A percentile compares a stretch with the other conserved stretches of the same genome.
These are phyloP conservation scores for Butyriboletus loyo DNA, from an alignment of 768 basidiomycete species.

Conservation along the genomic window DNA sequence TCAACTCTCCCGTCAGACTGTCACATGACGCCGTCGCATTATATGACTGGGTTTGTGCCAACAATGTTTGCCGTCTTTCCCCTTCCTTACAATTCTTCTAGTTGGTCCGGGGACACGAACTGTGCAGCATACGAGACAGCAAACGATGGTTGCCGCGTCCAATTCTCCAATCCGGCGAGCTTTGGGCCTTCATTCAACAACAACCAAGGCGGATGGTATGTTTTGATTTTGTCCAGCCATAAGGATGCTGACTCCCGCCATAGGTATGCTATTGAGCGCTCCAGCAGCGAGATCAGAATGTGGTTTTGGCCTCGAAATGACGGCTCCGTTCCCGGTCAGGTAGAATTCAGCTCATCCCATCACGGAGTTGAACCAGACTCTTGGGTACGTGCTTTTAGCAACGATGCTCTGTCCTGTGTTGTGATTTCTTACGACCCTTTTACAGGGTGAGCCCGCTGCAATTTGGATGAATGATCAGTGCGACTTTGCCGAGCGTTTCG, in stretches of 20 bases:
- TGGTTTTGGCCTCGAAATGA: slow-evolving; percentile 44
- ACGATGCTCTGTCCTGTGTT: background rate
- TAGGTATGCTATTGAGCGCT: slow-evolving; percentile 44
- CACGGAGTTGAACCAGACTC: slow-evolving; percentile 19
- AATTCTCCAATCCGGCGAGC: slow-evolving; percentile 11
- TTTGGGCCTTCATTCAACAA: slow-evolving; percentile 28
- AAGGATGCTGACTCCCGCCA: background rate
- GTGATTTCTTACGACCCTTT: background rate
- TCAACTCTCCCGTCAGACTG: slow-evolving; percentile 16
- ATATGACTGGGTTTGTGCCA: slow-evolving; percentile 20
- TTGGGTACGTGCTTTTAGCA: slow-evolving; percentile 29
- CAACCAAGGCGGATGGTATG: slow-evolving; percentile 39
- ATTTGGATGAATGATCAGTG: slow-evolving; percentile 35
- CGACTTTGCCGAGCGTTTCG: slow-evolving; percentile 36
- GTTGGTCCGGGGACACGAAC: slow-evolving; percentile 9
- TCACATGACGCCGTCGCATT: slow-evolving; percentile 13
- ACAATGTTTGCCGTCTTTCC: background rate
- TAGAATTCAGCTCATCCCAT: slow-evolving; percentile 14
- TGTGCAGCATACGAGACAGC: slow-evolving; percentile 22
- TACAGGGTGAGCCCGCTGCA: slow-evolving; percentile 33
- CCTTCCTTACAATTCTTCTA: slow-evolving; percentile 5
- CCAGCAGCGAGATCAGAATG: slow-evolving; percentile 33
- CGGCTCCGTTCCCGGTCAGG: slow-evolving; percentile 22
- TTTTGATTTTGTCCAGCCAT: background rate
- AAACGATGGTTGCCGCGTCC: slow-evolving; percentile 23